Percentiles rank a stretch among this genome's conserved stretches.
Evolutionary conservation across 2,329 filamentous ascomycete genomes (phyloP).

Genomic region (Tympanopsis confertula): DNA sequence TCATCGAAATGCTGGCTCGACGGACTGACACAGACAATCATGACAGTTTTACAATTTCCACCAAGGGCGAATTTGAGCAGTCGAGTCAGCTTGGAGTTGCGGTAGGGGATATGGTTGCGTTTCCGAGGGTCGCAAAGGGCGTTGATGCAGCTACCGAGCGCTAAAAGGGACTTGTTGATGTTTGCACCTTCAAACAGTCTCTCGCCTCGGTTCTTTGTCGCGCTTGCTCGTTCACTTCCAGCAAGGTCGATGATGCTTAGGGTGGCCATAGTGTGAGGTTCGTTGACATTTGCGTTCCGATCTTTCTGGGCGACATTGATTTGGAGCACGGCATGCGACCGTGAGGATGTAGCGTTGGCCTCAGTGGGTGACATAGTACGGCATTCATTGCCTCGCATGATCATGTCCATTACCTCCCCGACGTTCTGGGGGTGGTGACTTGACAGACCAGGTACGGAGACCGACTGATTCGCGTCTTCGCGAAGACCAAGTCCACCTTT

Average conservation of each 20-base stretch:
- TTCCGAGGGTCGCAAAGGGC: conserved; percentile 88
- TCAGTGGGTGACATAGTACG: conserved; percentile 93
- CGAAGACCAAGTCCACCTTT: conserved; percentile 81
- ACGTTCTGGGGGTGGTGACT: conserved; percentile 87
- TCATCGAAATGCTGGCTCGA: conserved; percentile 96
- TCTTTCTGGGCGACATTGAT: conserved; percentile 95
- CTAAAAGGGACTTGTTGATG: conserved; percentile 96
- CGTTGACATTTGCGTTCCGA: conserved; percentile 79
- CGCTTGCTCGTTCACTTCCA: conserved; percentile 88
- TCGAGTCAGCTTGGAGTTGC: conserved; percentile 93
- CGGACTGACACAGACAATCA: conserved; percentile 97
- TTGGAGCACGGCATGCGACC: conserved; percentile 92
- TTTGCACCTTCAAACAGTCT: conserved; percentile 87
- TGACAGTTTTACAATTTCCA: conserved; percentile 96
- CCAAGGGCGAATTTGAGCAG: conserved; percentile 93
- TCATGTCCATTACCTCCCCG: conserved; percentile 98
- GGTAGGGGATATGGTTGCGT: conserved; percentile 87
- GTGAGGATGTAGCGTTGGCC: conserved; percentile 92
- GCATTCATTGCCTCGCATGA: conserved; percentile 85
- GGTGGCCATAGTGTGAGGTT: conserved; percentile 95
- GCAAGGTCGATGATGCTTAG: conserved; percentile 96
- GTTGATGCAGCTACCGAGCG: conserved; percentile 94
- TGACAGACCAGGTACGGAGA: conserved; percentile 80
- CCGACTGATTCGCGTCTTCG: conserved; percentile 86
- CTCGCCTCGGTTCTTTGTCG: conserved; percentile 91